Base-by-base conservation (phyloP, 176 grass and related monocot species). In the Saccharum officinarum region DNA sequence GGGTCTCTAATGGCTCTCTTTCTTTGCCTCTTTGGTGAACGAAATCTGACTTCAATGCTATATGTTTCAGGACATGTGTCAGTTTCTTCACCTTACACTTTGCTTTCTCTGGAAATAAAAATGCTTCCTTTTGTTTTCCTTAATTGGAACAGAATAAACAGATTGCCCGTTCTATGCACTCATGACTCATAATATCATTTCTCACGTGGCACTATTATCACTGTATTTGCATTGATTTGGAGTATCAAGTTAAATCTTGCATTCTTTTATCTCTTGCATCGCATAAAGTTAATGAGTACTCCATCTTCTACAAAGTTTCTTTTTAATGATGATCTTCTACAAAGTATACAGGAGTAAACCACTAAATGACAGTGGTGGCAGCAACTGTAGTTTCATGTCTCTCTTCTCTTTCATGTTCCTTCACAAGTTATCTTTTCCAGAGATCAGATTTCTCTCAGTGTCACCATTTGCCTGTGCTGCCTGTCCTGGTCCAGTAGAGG, bases 401-500 rank as follows among this genome's bases (percentile, higher is more conserved):
- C 38, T 68, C 28, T 15, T 17, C 28, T 78, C 39, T 61, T 26
- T 59, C 22, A 6, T 67, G 22, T 79, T 60, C 42, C 73, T 30
- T 10, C 64, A 67, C 71, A 38, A 69, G 73, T 12, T 6, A 81
- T 69, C n/a, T 7, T 89, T 52, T 4, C 73, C 23, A 36, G 49
- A 70, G 22, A 83, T 71, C 50, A 62, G 30, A 62, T 68, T 90
- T 75, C 8, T 79, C 69, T 79, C 67, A 30, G 2, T 38, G 26
- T 67, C 34, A 44, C 36, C 64, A 20, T 47, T 47, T 78, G 31
- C 8, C 42, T 59, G 23, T 66, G 30, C 11, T 82, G 8, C 73
- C 8, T 44, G 20, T 82, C 52, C 60, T 40, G 37, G 20, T 82
- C 52, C 60, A 50, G 37, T 71, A 55, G 52, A 26, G 50, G 23